Percentiles rank a stretch among this genome's conserved stretches.
These are phyloP conservation scores for Cystobasidium sp. DNA, from an alignment of 1,284 basidiomycete genomes.

Conservation along the genomic window DNA sequence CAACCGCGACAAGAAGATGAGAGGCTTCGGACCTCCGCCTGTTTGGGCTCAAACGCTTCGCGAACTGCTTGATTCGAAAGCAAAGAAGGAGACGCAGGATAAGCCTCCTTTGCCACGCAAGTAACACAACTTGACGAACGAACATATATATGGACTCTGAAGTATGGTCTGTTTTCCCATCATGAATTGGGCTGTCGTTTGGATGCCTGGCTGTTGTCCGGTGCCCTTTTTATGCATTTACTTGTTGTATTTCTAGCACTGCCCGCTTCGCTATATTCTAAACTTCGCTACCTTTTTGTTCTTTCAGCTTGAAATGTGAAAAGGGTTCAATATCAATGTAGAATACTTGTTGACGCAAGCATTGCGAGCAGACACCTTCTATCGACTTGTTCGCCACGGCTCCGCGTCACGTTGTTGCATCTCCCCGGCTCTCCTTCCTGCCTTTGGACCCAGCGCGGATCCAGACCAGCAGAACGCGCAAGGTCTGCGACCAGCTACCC, in stretches of 20 bases:
- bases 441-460: too few species aligned
- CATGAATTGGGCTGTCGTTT: neutral
- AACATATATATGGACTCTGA: constrained; percentile 1
- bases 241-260: constrained; percentile 8
- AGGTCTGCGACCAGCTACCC: neutral
- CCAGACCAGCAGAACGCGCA: too few species aligned
- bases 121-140: neutral
- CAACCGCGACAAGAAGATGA: constrained; percentile 25
- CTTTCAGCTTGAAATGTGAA: constrained; percentile 8
- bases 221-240: neutral
- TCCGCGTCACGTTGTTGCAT: too few species aligned
- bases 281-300: constrained; percentile 7
- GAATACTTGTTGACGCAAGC: neutral
- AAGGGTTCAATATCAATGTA: neutral
- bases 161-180: neutral
- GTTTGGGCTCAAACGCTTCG: constrained; percentile 38
- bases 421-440: too few species aligned
- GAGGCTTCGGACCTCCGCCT: constrained; percentile 25
- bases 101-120: constrained; percentile 10
- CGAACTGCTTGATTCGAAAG: constrained; percentile 14
- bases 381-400: too few species aligned
- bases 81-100: neutral
- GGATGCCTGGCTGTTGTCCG: neutral
- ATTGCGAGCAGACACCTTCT: too few species aligned
- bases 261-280: constrained; percentile 19